Evolutionary conservation across 257 asterid species (phyloP), one percentile per base, ranked within the genome.

Genomic region (Anisodus acutangulus): DNA sequence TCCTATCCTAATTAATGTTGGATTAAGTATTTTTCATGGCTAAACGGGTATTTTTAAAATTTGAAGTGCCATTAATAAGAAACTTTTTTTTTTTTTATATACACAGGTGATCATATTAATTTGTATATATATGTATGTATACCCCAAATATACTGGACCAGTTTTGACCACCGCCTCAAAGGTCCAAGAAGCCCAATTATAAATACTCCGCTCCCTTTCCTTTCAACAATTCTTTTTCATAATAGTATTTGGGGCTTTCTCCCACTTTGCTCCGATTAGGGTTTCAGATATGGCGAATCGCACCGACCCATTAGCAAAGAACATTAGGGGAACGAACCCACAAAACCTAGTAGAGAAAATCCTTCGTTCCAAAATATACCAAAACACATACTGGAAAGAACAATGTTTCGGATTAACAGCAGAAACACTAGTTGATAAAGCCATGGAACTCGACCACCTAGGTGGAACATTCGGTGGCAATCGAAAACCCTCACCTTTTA

Each of bases 341-440:
- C 99, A 94, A 81, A 96, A 96, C 85, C 85, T 94, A 84, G 98
- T 93, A 83, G 99, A 96, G 91, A 96, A 93, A 86, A 96, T 96
- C 13, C 87, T 96, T 85, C 91, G 99, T 12, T 86, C 98, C 5
- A 96, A 96, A 89, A 92, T 96, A 66, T 93, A 96, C 86, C 98
- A 94, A 85, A 79, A 89, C 60, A 96, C 95, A 4, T 92, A 91
- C 88, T 94, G 99, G 99, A 96, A 96, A 89, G 98, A 94, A 87
- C 98, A 96, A 58, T 96, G 99, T 72, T 94, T 94, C 86, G 99
- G 98, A 4, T 91, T 96, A 19, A 94, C 99, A 43, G 99, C 98
- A 51, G 99, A 96, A 89, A 96, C 98, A 83, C 93, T 96, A 9
- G 99, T 96, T 85, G 99, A 94, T 91, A 96, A 94, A 88, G 99